phyloP scores from a whole-genome alignment of 2,329 filamentous ascomycete genomes.

The Colletotrichum shisoi region DNA sequence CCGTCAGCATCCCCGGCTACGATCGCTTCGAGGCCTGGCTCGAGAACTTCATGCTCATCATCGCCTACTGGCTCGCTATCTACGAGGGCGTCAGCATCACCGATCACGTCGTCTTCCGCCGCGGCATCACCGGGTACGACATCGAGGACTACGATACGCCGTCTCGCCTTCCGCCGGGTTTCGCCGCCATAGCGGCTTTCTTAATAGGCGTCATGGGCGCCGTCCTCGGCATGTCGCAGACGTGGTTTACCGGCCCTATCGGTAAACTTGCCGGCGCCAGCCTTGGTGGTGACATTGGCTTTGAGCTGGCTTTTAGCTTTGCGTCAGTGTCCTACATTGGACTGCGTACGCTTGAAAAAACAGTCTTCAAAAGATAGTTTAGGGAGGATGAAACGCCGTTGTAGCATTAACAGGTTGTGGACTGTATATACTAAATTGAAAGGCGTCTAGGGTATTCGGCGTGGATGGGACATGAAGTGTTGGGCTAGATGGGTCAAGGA shows the following conservation, averaged over 20 bases:
- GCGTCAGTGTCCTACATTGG: slow-evolving; percentile 60
- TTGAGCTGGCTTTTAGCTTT: slow-evolving; percentile 72
- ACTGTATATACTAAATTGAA: slow-evolving; percentile 6
- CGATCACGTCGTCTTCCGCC: slow-evolving; percentile 74
- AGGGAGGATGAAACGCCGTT: not conserved
- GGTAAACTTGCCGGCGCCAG: slow-evolving; percentile 64
- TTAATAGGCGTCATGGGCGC: slow-evolving; percentile 70
- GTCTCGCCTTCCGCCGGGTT: slow-evolving; percentile 66
- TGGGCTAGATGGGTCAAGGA: not conserved
- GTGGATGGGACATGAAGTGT: not conserved
- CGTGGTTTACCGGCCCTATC: slow-evolving; percentile 74
- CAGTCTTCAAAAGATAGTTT: slow-evolving; percentile 50
- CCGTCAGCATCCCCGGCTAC: slow-evolving; percentile 75
- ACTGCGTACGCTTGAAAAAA: slow-evolving; percentile 57
- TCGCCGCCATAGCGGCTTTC: slow-evolving; percentile 71
- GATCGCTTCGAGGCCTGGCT: slow-evolving; percentile 69
- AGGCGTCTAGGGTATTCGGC: slow-evolving; percentile 5
- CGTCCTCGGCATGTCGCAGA: slow-evolving; percentile 73
- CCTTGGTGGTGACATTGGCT: slow-evolving; percentile 58
- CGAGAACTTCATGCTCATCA: slow-evolving; percentile 74
- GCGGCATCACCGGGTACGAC: slow-evolving; percentile 67
- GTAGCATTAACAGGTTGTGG: slow-evolving; percentile 11
- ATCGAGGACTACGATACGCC: slow-evolving; percentile 66
- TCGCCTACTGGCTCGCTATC: slow-evolving; percentile 78
- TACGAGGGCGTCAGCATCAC: slow-evolving; percentile 71